Base-by-base conservation (phyloP, 805 yeast species). In the Diddensiella caesifluorescens region DNA sequence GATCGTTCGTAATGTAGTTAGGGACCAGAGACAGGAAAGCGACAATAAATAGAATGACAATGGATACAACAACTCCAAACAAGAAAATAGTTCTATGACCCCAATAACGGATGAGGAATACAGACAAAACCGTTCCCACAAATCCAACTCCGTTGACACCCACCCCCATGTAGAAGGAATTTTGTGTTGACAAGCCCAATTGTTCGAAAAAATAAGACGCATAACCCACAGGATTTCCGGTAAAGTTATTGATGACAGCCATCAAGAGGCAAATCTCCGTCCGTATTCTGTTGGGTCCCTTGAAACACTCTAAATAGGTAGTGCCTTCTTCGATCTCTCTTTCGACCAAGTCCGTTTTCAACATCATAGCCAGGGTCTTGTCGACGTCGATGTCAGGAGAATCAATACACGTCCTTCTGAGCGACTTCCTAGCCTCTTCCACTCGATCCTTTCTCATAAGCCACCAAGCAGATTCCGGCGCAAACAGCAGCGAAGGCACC, bases 401-500 rank as follows among this genome's bases (percentile, higher is more conserved):
- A 67, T 31, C 69, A 48, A 66, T 65, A 50, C 68, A 67, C n/a
- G 69, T 63, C 49, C 71, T 60, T 35, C 44, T 47, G 32, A 70
- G 41, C 4, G 71, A 56, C 42, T 56, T 37, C 56, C 61, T 64
- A 5, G 81, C 81, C 7, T 70, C 69, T 0, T 59, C 60, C 18
- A 55, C 29, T 39, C 57, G 58, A 1, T 67, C 69, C 47, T 65
- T 64, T 40, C 68, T 64, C 3, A 70, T 67, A 30, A 74, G 58
- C 76, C 77, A 75, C 70, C 75, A 70, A 22, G 81, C 80, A 4
- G 78, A 72, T 40, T 75, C 80, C 5, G 60, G 60, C 5, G 81
- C 81, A 30, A 77, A 71, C 69, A 26, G 16, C 5, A 46, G 32
- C 4, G 19, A 33, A 2, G 72, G 55, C 20, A 66, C 50, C 20